Evolutionary conservation across 2,329 filamentous ascomycete genomes (phyloP).

Genomic region (Fusarium avenaceum): DNA sequence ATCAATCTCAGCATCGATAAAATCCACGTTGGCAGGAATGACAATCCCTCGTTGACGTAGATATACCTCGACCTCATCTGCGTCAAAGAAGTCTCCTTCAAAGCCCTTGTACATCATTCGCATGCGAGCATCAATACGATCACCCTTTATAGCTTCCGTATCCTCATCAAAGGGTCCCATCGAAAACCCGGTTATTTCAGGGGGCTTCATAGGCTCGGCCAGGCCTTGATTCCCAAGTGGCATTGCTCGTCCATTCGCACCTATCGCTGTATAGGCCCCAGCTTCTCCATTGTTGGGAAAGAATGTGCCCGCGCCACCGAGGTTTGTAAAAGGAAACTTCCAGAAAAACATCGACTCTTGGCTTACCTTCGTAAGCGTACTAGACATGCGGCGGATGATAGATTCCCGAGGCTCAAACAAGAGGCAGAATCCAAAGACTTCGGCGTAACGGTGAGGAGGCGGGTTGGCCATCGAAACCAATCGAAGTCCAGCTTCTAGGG

Average conservation of each 20-base stretch:
- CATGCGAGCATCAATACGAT: conserved; percentile 62
- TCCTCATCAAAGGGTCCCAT: conserved; percentile 64
- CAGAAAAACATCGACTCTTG: conserved; percentile 68
- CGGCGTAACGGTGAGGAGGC: conserved; percentile 62
- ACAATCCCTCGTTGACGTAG: conserved; percentile 72
- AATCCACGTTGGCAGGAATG: conserved; percentile 72
- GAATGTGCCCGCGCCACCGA: conserved; percentile 78
- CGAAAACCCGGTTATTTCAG: conserved; percentile 49
- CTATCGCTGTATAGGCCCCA: not conserved
- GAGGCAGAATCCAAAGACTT: conserved; percentile 78
- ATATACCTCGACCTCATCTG: conserved; percentile 82
- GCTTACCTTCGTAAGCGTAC: conserved; percentile 51
- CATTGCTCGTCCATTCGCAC: conserved; percentile 7
- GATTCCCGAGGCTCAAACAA: conserved; percentile 67
- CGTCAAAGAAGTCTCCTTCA: conserved; percentile 82
- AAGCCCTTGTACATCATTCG: conserved; percentile 71
- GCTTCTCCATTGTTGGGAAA: conserved; percentile 56
- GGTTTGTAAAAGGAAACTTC: conserved; percentile 71
- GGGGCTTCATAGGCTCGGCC: conserved; percentile 42
- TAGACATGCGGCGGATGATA: conserved; percentile 60
- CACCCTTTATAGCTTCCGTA: conserved; percentile 58
- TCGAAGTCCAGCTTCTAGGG: conserved; percentile 72
- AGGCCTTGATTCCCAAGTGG: conserved; percentile 57
- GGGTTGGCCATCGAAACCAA: conserved; percentile 67
- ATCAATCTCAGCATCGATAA: conserved; percentile 70